phyloP scores from a whole-genome alignment of 2,329 filamentous ascomycete species.

The Claviceps capensis region DNA sequence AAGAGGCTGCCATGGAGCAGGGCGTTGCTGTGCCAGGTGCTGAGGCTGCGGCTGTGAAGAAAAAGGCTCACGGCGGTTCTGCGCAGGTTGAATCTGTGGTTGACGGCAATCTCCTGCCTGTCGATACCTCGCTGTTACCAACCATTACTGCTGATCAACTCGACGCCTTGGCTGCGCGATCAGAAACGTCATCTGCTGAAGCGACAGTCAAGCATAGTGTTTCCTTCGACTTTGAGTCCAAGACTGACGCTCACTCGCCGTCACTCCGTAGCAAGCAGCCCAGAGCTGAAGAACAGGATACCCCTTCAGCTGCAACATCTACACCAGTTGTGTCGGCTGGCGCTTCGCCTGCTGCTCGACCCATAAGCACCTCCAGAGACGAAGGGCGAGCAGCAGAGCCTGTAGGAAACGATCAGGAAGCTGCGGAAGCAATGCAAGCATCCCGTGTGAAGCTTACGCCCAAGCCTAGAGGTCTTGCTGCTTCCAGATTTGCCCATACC shows the following conservation, averaged over 20 bases:
- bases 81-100: constrained; percentile 10
- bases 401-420: background rate
- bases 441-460: constrained; percentile 18
- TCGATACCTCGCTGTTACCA: constrained; percentile 41
- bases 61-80: background rate
- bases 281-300: constrained; percentile 31
- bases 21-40: background rate
- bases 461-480: constrained; percentile 28
- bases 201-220: constrained; percentile 30
- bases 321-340: constrained; percentile 49
- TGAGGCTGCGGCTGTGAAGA: no score
- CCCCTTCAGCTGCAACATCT: constrained; percentile 48
- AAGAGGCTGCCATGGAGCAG: background rate
- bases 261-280: constrained; percentile 31
- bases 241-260: constrained; percentile 34
- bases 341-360: constrained; percentile 13
- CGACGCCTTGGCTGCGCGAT: constrained; percentile 39
- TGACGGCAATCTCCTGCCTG: constrained; percentile 22
- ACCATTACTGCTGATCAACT: constrained; percentile 37
- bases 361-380: constrained; percentile 1
- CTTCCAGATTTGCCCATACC: constrained; percentile 30
- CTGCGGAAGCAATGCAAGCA: constrained; percentile 8
- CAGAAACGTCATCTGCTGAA: constrained; percentile 38
- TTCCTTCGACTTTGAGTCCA: constrained; percentile 46
- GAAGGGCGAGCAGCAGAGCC: background rate